Base-by-base conservation (phyloP, 345 rosid genomes). In the Luvunga scandens region DNA sequence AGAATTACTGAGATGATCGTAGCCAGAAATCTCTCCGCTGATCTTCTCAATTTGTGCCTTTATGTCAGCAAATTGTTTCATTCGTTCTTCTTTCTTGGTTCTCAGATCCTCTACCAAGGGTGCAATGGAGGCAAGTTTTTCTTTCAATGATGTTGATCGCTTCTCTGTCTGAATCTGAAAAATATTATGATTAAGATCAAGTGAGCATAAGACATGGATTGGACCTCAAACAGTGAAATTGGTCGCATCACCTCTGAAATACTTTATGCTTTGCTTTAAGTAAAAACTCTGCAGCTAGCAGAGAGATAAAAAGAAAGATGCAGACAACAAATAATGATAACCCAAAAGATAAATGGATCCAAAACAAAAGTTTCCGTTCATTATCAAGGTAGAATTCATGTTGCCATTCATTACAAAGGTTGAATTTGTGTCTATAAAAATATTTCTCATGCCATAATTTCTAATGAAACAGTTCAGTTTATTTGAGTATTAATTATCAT, bases 91-190 rank as follows among this genome's bases (percentile, higher is more conserved):
- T 85, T 87, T 96, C 83, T 91, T 93, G 63, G 55, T 82, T 82
- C 89, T 90, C 83, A 96, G 85, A 75, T 94, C 92, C 71, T 92
- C 97, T 48, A 94, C 90, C 42, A 94, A 72, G 24, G 99, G 98
- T 18, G 91, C 80, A 62, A 96, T 87, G 72, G 87, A 88, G 57
- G 94, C 91, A 77, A 96, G 97, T 79, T 91, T 90, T 66, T 89
- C 90, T 86, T 94, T 96, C 81, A 96, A 79, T 2, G 99, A 87
- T 30, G 79, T 69, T 50, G 88, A 79, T 72, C 84, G 66, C 86
- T 91, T 96, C 77, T 88, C 94, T 3, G 79, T 9, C 73, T 89
- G 87, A 25, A 82, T 79, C 99, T 91, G 86, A 71, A 71, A 73
- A 45, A 80, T 78, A n/a, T 57, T 10, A 27, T 30, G 38, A 27